phyloP scores from a whole-genome alignment of 805 yeast species.

The Tetrapisispora taiwanensis region DNA sequence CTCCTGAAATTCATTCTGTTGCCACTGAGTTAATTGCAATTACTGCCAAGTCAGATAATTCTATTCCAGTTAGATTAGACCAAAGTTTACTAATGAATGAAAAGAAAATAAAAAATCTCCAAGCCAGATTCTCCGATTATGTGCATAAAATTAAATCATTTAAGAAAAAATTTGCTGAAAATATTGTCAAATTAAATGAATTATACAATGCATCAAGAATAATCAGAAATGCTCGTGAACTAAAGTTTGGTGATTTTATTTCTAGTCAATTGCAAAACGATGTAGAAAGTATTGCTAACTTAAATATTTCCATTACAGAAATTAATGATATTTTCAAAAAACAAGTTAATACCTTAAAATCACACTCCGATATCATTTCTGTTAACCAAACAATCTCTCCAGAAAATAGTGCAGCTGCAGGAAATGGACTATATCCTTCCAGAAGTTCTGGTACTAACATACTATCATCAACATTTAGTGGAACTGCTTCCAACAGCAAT shows the following conservation, averaged over 20 bases:
- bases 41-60: constrained; percentile 27
- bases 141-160: constrained; percentile 8
- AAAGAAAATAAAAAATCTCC: constrained; percentile 17
- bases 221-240: constrained; percentile 11
- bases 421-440: not conserved
- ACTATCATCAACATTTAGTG: constrained; percentile 7
- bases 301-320: constrained; percentile 13
- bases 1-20: constrained; percentile 26
- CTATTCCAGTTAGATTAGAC: constrained; percentile 36
- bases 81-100: constrained; percentile 23
- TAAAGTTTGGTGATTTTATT: constrained; percentile 24
- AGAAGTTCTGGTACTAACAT: constrained; percentile 1
- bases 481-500: constrained; percentile 8
- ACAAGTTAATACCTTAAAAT: constrained; percentile 17
- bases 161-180: constrained; percentile 16
- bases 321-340: constrained; percentile 24
- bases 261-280: constrained; percentile 22
- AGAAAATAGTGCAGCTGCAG: not conserved
- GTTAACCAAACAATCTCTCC: not conserved
- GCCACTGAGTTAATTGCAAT: constrained; percentile 27
- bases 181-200: constrained; percentile 15
- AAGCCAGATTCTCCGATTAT: constrained; percentile 15
- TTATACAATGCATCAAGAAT: constrained; percentile 19
- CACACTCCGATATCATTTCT: constrained; percentile 3
- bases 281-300: constrained; percentile 24